phyloP scores from a whole-genome alignment of 768 basidiomycete genomes.

The Botryobasidium botryosum region DNA sequence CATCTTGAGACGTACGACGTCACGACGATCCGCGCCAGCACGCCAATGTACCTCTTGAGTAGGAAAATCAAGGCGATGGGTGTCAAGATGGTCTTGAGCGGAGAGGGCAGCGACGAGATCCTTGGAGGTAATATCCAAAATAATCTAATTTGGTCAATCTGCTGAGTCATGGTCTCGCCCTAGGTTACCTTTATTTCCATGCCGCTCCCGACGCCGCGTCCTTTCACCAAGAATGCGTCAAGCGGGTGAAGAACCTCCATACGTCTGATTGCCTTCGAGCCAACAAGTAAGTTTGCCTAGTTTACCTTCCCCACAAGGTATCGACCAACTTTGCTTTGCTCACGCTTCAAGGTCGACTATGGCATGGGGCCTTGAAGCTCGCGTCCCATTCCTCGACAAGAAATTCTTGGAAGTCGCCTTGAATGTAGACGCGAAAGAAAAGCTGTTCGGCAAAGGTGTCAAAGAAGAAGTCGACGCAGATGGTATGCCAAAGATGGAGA shows the following conservation, averaged over 20 bases:
- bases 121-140: slow-evolving; percentile 52
- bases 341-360: slow-evolving; percentile 61
- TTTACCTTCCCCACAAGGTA: neutral
- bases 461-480: slow-evolving; percentile 63
- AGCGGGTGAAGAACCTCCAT: slow-evolving; percentile 93
- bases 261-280: slow-evolving; percentile 94
- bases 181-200: slow-evolving; percentile 98
- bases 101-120: slow-evolving; percentile 96
- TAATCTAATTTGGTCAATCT: neutral
- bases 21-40: slow-evolving; percentile 92
- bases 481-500: slow-evolving; percentile 88
- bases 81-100: slow-evolving; percentile 98
- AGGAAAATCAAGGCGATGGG: slow-evolving; percentile 99
- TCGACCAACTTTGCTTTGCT: slow-evolving; percentile 2
- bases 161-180: neutral
- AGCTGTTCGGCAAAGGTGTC: slow-evolving; percentile 75
- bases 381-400: slow-evolving; percentile 98
- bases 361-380: slow-evolving; percentile 98
- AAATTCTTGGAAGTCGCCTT: slow-evolving; percentile 86
- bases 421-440: slow-evolving; percentile 74
- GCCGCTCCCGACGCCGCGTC: slow-evolving; percentile 77
- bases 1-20: slow-evolving; percentile 99
- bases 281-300: slow-evolving; percentile 61
- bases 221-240: slow-evolving; percentile 90
- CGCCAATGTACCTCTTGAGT: slow-evolving; percentile 96